These are phyloP conservation scores for Tetrapyrgos nigripes DNA, from an alignment of 1,284 basidiomycete genomes.

Conservation along the genomic window DNA sequence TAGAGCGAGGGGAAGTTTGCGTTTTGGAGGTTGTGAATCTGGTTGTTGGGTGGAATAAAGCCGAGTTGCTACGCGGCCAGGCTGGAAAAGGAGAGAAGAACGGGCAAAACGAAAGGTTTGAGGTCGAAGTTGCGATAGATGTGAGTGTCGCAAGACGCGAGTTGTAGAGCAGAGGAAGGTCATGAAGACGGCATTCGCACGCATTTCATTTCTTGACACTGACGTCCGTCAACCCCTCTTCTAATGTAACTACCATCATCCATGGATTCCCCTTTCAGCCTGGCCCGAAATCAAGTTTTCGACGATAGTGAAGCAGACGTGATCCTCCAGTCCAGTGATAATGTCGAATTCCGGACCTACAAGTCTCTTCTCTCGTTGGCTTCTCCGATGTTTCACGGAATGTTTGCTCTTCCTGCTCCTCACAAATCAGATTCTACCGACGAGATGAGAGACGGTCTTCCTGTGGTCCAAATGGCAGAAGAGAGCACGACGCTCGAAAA, in stretches of 20 bases:
- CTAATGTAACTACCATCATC: too few species aligned
- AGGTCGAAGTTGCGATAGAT: too few species aligned
- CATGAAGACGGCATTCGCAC: too few species aligned
- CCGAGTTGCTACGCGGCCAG: too few species aligned
- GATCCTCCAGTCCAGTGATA: conserved; percentile 40
- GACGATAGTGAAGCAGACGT: conserved; percentile 33
- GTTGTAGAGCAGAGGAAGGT: too few species aligned
- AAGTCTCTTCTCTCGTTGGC: conserved; percentile 39
- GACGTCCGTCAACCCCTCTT: too few species aligned
- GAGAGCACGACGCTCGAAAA: conserved; percentile 26
- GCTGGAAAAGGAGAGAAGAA: too few species aligned
- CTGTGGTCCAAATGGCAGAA: conserved; percentile 31
- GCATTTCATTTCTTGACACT: too few species aligned
- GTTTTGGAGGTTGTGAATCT: conserved; percentile 1
- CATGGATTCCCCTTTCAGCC: too few species aligned
- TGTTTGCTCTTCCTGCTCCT: conserved; percentile 41
- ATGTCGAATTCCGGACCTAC: conserved; percentile 36
- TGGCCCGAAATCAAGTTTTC: background rate
- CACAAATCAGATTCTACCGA: background rate
- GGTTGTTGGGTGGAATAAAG: conserved; percentile 7
- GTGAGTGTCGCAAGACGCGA: too few species aligned
- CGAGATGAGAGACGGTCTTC: conserved; percentile 18
- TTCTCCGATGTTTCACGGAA: conserved; percentile 42
- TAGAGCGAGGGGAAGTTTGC: conserved; percentile 9
- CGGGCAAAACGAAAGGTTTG: too few species aligned